Base-by-base conservation (phyloP, 176 grass and related monocot species). In the Lolium perenne region DNA sequence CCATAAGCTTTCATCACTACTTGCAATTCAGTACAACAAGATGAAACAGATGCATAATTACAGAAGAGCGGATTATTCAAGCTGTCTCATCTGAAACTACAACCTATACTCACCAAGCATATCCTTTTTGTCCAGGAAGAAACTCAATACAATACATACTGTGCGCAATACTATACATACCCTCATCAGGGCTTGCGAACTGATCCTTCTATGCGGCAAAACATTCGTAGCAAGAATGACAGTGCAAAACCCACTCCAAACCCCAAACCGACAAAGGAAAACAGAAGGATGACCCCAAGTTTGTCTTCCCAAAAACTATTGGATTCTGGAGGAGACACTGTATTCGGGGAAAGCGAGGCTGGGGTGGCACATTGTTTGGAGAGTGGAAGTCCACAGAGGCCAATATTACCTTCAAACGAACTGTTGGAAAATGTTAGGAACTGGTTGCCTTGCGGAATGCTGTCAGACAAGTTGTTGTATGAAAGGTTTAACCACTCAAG, bases 401-500 rank as follows among this genome's bases (percentile, higher is more conserved):
- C 48, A 5, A 1, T 23, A 54, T 76, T 76, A 5, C 73, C 45
- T 32, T 76, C 10, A 5, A 76, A 29, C 16, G 73, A 76, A 5
- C 46, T 54, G 48, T 76, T 18, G 2, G 10, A 5, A 32, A 76
- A 54, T 51, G 72, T 8, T 3, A 9, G 58, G 8, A 84, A 84
- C 18, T 75, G 81, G 8, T 8, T 12, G 0, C 6, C 70, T 10
- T 85, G 75, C 6, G 87, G 87, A 53, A 89, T 85, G 15, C 18
- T 14, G 35, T 82, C 82, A 0, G 17, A 12, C 21, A 89, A 59
- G 70, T 85, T 80, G 43, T 89, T 85, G 87, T 55, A 81, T 56
- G 82, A 89, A 41, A 89, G 45, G 40, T 89, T 81, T 10, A 85
- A 45, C 38, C 6, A 40, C n/a, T 29, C 78, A 20, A 85, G 82